Conservation (phyloP, 208 protist species). For the Paratrypanosoma confusum region DNA sequence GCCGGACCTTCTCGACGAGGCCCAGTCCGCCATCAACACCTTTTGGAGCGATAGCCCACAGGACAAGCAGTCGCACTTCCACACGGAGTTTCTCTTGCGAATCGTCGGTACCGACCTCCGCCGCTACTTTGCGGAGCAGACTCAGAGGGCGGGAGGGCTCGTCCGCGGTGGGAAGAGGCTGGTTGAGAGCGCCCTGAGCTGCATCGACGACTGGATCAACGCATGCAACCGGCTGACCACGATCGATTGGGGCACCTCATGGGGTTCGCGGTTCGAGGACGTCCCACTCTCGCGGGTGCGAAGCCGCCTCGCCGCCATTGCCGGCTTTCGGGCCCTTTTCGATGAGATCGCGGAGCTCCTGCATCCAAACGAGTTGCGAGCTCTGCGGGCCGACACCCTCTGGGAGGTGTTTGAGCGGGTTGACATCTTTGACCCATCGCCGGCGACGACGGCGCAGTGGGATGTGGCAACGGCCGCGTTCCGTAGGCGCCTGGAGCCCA, state of each 20-base stretch:
- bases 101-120: slow-evolving; percentile 59
- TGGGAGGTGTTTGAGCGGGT: slow-evolving; percentile 70
- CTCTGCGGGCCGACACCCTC: slow-evolving; percentile 46
- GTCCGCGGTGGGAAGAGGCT: slow-evolving; percentile 39
- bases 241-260: slow-evolving; percentile 69
- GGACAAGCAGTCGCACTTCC: slow-evolving; percentile 52
- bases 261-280: slow-evolving; percentile 51
- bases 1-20: slow-evolving; percentile 63
- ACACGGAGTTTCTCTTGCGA: slow-evolving; percentile 70
- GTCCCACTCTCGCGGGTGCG: slow-evolving; percentile 30
- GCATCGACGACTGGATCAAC: slow-evolving; percentile 66
- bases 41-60: slow-evolving; percentile 80
- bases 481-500: slow-evolving; percentile 69
- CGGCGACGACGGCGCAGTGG: slow-evolving; percentile 55
- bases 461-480: slow-evolving; percentile 43
- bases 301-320: slow-evolving; percentile 37
- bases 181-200: slow-evolving; percentile 49
- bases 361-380: slow-evolving; percentile 25
- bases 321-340: slow-evolving; percentile 46
- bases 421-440: slow-evolving; percentile 51
- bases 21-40: slow-evolving; percentile 60
- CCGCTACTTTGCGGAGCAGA: slow-evolving; percentile 44
- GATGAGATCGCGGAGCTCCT: slow-evolving; percentile 71
- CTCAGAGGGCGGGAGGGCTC: slow-evolving; percentile 24
- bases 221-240: slow-evolving; percentile 63